Base-by-base conservation (phyloP, 2,329 filamentous ascomycete species). In the Pseudofabraea citricarpa region DNA sequence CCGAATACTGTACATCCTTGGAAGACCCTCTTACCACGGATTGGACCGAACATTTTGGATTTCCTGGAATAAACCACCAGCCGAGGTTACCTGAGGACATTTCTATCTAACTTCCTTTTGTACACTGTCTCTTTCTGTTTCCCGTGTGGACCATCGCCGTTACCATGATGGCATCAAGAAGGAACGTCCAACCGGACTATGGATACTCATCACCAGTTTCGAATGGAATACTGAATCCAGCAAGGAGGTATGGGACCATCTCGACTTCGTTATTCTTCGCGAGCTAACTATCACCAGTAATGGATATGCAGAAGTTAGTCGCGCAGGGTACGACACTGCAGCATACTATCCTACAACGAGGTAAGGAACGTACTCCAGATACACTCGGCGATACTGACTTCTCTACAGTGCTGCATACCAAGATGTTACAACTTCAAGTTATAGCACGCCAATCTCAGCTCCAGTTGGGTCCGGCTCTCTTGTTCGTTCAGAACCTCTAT, bases 111-210 rank as follows among this genome's bases (percentile, higher is more conserved):
- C 15, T 37, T 22, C 21, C 44, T 47, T 43, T 54, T 49, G 49
- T 53, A 50, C 47, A 49, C 47, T 48, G 32, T 52, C 40, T 55
- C 45, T 56, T 51, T 52, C 44, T 48, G 44, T 40, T 38, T 44
- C 29, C 45, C 45, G 38, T 43, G 45, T 43, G 50, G 42, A 7
- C n/a, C 21, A 22, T n/a, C 19, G 38, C 13, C 22, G 41, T 37
- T 35, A 19, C 40, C 26, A 60, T 58, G 50, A 61, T 61, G 56
- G 53, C 59, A 29, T 51, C 58, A 43, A 59, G 58, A 59, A 55
- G 59, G 49, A 60, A 54, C 45, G 49, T 58, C 44, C 59, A 60
- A 48, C 56, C 56, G 42, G 60, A 61, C 41, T 60, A 52, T 49
- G 48, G 47, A 49, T 57, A 56, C 49, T 53, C 49, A 46, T 52